These are phyloP conservation scores for Alternaria ventricosa DNA, from an alignment of 2,329 filamentous ascomycete genomes.

Conservation along the genomic window DNA sequence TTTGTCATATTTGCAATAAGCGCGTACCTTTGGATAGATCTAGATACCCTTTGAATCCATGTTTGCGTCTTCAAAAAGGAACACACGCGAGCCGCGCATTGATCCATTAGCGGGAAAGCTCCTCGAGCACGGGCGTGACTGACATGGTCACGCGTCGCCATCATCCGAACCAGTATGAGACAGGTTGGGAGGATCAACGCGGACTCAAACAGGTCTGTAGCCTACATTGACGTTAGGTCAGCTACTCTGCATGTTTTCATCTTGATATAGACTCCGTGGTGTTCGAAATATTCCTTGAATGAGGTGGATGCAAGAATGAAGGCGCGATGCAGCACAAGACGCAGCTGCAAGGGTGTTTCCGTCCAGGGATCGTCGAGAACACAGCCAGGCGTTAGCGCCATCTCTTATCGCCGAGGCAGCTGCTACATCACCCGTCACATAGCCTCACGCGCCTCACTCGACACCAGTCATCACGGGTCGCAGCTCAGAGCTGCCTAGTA, in stretches of 20 bases:
- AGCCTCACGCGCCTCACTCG: conserved; percentile 39
- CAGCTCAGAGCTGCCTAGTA: conserved; percentile 31
- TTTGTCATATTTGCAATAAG: not conserved
- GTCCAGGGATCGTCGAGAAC: not conserved
- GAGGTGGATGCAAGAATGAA: not conserved
- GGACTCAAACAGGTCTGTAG: not conserved
- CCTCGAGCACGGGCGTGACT: not conserved
- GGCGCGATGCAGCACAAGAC: not conserved
- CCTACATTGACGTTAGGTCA: not conserved
- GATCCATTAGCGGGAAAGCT: conserved; percentile 1
- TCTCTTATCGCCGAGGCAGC: conserved; percentile 33
- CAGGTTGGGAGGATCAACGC: not conserved
- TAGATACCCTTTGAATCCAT: not conserved
- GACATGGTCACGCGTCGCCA: conserved; percentile 11
- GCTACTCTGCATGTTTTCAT: not conserved
- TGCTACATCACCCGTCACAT: conserved; percentile 24
- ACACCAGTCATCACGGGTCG: conserved; percentile 33
- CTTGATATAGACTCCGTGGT: not conserved
- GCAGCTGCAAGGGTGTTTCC: not conserved
- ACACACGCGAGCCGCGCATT: not conserved
- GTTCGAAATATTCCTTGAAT: not conserved
- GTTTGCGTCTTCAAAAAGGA: not conserved
- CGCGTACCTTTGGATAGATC: not conserved
- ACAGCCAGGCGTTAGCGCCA: conserved; percentile 8
- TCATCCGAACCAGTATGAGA: conserved; percentile 13